Evolutionary conservation across 441 rosid genomes (phyloP).

Genomic region (Erysimum pusillum): DNA sequence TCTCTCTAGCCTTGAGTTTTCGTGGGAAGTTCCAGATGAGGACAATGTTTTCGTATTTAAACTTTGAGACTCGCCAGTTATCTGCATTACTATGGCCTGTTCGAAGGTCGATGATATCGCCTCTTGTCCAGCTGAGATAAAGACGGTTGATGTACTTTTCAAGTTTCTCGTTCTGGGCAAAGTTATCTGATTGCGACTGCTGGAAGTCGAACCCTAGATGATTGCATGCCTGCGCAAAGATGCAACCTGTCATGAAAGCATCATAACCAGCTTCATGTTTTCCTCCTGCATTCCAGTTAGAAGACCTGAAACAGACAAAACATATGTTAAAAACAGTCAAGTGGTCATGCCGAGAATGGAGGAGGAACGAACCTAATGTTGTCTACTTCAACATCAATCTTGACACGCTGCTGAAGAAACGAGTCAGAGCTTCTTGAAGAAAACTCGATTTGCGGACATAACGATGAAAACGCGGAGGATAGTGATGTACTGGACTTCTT

Average conservation of each 20-base stretch:
- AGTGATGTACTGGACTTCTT: constrained; percentile 77
- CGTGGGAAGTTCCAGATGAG: constrained; percentile 83
- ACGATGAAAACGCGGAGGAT: constrained; percentile 71
- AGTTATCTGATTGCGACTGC: constrained; percentile 52
- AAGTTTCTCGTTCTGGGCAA: constrained; percentile 62
- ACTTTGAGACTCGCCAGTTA: constrained; percentile 46
- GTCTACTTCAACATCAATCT: constrained; percentile 86
- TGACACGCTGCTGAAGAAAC: constrained; percentile 52
- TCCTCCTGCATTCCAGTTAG: constrained; percentile 81
- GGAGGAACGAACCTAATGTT: constrained; percentile 64
- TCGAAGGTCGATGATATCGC: constrained; percentile 70
- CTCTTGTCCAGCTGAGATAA: constrained; percentile 82
- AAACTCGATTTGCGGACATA: constrained; percentile 74
- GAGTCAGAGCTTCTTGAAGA: constrained; percentile 50
- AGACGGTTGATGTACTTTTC: constrained; percentile 73
- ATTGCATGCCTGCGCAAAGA: constrained; percentile 87
- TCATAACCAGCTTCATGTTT: constrained; percentile 99
- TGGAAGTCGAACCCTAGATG: constrained; percentile 76
- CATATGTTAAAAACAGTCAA: neutral
- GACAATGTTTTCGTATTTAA: constrained; percentile 62
- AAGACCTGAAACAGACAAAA: constrained; percentile 61
- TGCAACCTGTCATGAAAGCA: constrained; percentile 98
- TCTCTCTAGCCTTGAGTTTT: constrained; percentile 63
- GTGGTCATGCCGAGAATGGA: constrained; percentile 30
- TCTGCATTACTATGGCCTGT: constrained; percentile 57